Evolutionary conservation across 495 filamentous ascomycete species (phyloP), one percentile per base, ranked within the genome.

Genomic region (Lepidopterella palustris): DNA sequence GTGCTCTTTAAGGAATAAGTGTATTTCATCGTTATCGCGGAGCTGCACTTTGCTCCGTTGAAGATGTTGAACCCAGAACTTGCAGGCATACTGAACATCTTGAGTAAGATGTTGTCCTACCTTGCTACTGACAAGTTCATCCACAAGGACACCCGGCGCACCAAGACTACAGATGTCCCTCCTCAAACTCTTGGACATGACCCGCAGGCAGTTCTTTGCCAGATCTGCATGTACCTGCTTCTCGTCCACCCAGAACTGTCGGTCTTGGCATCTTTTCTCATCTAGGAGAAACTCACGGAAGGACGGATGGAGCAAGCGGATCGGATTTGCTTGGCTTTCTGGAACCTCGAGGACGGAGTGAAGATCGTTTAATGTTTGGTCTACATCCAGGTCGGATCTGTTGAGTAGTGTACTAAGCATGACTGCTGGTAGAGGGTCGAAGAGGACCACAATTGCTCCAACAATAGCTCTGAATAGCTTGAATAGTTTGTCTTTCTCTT

Each of bases 201-300:
- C 20, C 20, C 51, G 5, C 32, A 79, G 67, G 56, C 71, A 79
- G 24, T 53, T 53, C 11, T 27, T 53, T 5, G 62, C 65, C 50
- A 79, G 57, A 27, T 42, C 60, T n/a, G 63, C n/a, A 60, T 79
- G 68, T 1, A 64, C 58, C 59, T 63, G 27, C 60, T 62, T 61
- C 60, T 77, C 71, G 53, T 78, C 62, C 18, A 78, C 61, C 61
- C 66, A 72, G 61, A 77, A 76, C 66, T 52, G 39, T 29, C 58
- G 53, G 58, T 76, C 69, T 18, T 5, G 20, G 18, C 42, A 47
- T 47, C 42, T 15, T 18, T 20, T 47, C 42, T 23, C 5, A 47
- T 23, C 20, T 40, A 80, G 54, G 18, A 82, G 72, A 58, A 76
- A 81, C 62, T 81, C 78, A 42, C 74, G 76, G 58, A 82, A 78